Evolutionary conservation across 208 protist genomes (phyloP).

Genomic region (Polymyxa betae): DNA sequence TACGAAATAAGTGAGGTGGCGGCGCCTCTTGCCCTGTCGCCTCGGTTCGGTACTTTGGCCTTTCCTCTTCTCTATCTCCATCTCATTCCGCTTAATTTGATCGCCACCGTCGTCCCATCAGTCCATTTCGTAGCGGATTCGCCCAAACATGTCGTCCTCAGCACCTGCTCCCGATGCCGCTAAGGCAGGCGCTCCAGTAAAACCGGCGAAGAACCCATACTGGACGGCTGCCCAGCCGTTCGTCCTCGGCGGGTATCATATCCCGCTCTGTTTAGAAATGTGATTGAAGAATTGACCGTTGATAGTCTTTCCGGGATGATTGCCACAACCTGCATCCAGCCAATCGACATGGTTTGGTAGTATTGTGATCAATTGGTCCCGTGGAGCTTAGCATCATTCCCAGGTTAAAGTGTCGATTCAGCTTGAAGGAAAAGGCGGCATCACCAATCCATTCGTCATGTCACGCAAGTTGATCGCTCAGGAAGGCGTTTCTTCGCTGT

Average conservation of each 20-base stretch:
- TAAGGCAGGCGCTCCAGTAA: neutral
- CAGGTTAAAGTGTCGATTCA: slow-evolving; percentile 59
- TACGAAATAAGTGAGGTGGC: too few relatives aligned
- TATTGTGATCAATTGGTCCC: neutral
- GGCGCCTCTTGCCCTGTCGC: too few relatives aligned
- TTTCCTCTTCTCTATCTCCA: too few relatives aligned
- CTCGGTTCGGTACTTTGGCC: too few relatives aligned
- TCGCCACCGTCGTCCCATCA: too few relatives aligned
- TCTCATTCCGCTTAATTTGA: too few relatives aligned
- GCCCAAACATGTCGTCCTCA: too few relatives aligned
- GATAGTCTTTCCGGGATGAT: slow-evolving; percentile 45
- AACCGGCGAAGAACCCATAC: slow-evolving; percentile 39
- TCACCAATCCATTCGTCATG: slow-evolving; percentile 55
- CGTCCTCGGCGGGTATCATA: neutral
- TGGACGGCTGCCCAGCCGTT: slow-evolving; percentile 48
- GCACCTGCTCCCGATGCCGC: neutral
- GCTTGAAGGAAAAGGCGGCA: slow-evolving; percentile 56
- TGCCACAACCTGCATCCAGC: slow-evolving; percentile 60
- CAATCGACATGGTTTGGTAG: slow-evolving; percentile 58
- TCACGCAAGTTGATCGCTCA: slow-evolving; percentile 57
- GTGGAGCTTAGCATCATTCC: neutral
- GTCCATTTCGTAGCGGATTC: too few relatives aligned
- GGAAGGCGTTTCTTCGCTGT: slow-evolving; percentile 52
- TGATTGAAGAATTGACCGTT: neutral
- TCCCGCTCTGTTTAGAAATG: neutral